Evolutionary conservation across 2,329 filamentous ascomycete species (phyloP), one percentile per base, ranked within the genome.

Genomic region (Nigrograna mackinnonii): DNA sequence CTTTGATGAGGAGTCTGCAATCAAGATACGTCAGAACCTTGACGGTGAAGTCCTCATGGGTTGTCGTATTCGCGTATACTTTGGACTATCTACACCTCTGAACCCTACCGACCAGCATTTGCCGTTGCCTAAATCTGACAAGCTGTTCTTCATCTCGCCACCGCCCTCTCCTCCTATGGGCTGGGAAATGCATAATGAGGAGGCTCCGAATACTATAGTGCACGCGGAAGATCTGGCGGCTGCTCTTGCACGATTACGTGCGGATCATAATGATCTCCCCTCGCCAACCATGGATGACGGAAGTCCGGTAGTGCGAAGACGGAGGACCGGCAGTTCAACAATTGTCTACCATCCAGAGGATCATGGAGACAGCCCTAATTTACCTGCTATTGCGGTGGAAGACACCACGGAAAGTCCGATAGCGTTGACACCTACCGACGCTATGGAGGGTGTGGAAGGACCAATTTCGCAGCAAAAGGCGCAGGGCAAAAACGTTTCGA

Each of bases 21-120:
- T 89, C 56, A 75, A 77, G 42, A 86, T 92, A 42, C 84, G 87
- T 50, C 75, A 82, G 53, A 76, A 85, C 41, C 87, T 90, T 70
- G 87, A 94, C 59, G 84, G 85, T 57, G 85, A 91, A 70, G 73
- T 74, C 18, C 77, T 92, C 52, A 80, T 91, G 71, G 88, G 87
- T 57, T 79, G 21, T 73, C 78, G 66, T 32, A 63, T 68, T 22
- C 64, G 66, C 33, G 65, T 69, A 17, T 69, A 69, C 55, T 70
- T 69, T 42, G 67, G 67, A 21, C 50, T 66, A 28, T 59, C 62
- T 46, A 69, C 67, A 14, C 67, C 67, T 28, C 54, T 69, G 39
- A 69, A 68, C 45, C 64, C 64, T 5, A 59, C 50, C 19, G 66
- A 70, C 47, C 66, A 70, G 49, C 66, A 70, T 46, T 50, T 70